Evolutionary conservation across 75 land plant species (phyloP).

Genomic region (Cunninghamia lanceolata): DNA sequence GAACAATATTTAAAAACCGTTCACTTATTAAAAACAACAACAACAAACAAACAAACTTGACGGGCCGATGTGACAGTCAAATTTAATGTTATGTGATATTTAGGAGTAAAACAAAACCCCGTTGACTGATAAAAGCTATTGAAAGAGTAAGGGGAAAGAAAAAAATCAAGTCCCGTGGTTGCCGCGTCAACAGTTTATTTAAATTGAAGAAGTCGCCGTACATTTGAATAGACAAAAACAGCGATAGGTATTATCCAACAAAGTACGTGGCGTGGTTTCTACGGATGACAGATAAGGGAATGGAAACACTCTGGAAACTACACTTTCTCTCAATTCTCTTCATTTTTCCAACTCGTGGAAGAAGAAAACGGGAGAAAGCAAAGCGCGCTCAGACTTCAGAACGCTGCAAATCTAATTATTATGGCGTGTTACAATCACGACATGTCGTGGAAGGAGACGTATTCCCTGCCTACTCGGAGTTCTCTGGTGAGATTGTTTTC

Average conservation of each 20-base stretch:
- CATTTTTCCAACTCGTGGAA: background rate
- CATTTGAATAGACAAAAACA: background rate
- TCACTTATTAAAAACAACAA: too few relatives aligned
- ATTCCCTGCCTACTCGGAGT: background rate
- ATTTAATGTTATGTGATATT: too few relatives aligned
- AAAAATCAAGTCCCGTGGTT: background rate
- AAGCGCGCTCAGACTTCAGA: background rate
- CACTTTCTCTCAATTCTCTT: background rate
- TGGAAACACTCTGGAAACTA: background rate
- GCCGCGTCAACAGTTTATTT: background rate
- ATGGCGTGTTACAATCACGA: background rate
- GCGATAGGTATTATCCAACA: background rate
- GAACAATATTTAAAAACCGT: too few relatives aligned
- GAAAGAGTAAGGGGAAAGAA: too few relatives aligned
- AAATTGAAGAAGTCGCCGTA: background rate
- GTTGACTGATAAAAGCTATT: too few relatives aligned
- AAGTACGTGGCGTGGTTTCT: background rate
- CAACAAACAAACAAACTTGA: too few relatives aligned
- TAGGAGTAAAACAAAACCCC: too few relatives aligned
- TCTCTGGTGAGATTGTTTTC: background rate
- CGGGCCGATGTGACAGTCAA: too few relatives aligned
- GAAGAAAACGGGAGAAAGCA: background rate
- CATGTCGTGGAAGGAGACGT: background rate
- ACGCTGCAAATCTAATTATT: background rate
- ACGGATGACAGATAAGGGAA: background rate